Evolutionary conservation across 352 stramenopile species (phyloP).

Genomic region (Aphanomyces invadans): DNA sequence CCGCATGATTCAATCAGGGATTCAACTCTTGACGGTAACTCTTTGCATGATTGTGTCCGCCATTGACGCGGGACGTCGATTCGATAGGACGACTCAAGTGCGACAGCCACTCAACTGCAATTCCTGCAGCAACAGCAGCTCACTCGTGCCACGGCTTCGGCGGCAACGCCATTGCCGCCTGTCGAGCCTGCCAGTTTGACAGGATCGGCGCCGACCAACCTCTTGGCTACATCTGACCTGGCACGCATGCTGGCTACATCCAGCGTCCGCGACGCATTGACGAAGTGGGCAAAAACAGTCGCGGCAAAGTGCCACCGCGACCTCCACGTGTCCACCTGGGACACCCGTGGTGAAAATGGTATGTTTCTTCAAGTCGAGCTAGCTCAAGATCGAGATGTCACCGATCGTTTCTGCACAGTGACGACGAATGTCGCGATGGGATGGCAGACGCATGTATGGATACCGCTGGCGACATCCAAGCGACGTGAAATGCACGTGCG

Average conservation of each 20-base stretch:
- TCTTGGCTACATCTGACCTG: too few relatives aligned
- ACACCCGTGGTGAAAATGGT: too few relatives aligned
- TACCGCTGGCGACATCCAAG: not conserved
- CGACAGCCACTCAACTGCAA: not conserved
- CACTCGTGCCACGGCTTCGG: too few relatives aligned
- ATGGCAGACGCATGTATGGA: conserved; percentile 79
- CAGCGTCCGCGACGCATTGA: not conserved
- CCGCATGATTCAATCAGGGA: conserved; percentile 75
- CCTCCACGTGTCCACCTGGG: not conserved
- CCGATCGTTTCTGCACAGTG: conserved; percentile 22
- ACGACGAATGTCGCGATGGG: conserved; percentile 83
- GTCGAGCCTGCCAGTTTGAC: too few relatives aligned
- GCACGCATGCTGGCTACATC: not conserved
- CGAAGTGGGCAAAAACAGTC: not conserved
- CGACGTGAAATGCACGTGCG: not conserved
- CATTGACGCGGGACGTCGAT: too few relatives aligned
- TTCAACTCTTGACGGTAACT: conserved; percentile 24
- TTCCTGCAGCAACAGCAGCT: not conserved
- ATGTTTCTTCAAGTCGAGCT: not conserved
- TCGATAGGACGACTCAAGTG: not conserved
- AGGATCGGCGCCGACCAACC: too few relatives aligned
- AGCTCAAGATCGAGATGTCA: not conserved
- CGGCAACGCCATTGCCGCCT: too few relatives aligned
- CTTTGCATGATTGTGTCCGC: not conserved
- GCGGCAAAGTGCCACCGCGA: not conserved